Conservation (phyloP, 78 protist genomes). For the Dictyostelium capitatum region DNA sequence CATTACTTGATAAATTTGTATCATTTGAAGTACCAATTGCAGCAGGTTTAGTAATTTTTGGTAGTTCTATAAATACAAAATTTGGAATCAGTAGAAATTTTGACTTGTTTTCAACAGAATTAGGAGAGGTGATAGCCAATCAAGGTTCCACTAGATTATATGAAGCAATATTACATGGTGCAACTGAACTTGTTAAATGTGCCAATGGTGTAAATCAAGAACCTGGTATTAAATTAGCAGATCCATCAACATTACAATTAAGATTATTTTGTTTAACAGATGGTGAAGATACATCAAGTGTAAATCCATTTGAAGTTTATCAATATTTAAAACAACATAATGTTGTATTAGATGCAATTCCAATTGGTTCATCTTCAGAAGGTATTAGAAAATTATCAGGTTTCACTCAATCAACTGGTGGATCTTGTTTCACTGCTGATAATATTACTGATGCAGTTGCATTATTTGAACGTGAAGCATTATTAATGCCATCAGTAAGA, state of each 20-base stretch:
- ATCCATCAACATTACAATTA: not conserved
- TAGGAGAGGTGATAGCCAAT: slow-evolving; percentile 33
- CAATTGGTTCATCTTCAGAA: slow-evolving; percentile 5
- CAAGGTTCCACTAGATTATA: slow-evolving; percentile 24
- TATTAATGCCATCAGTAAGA: not conserved
- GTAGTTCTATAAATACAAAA: not conserved
- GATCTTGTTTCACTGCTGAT: slow-evolving; percentile 9
- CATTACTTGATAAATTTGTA: slow-evolving; percentile 34
- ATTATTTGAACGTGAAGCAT: slow-evolving; percentile 61
- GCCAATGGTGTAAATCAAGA: not conserved
- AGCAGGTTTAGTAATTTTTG: slow-evolving; percentile 51
- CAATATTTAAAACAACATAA: not conserved
- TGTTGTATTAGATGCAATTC: slow-evolving; percentile 40
- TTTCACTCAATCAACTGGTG: slow-evolving; percentile 45
- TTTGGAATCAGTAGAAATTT: slow-evolving; percentile 27
- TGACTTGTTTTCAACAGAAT: slow-evolving; percentile 48
- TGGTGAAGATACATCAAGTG: slow-evolving; percentile 33
- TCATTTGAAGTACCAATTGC: not conserved
- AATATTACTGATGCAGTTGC: not conserved
- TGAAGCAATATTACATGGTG: slow-evolving; percentile 51
- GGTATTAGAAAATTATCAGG: not conserved
- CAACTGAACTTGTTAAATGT: not conserved
- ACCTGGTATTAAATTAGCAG: not conserved
- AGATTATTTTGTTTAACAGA: slow-evolving; percentile 51
- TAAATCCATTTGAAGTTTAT: not conserved